Conservation (phyloP, 1,284 basidiomycete species). For the Cryptococcus sp. region DNA sequence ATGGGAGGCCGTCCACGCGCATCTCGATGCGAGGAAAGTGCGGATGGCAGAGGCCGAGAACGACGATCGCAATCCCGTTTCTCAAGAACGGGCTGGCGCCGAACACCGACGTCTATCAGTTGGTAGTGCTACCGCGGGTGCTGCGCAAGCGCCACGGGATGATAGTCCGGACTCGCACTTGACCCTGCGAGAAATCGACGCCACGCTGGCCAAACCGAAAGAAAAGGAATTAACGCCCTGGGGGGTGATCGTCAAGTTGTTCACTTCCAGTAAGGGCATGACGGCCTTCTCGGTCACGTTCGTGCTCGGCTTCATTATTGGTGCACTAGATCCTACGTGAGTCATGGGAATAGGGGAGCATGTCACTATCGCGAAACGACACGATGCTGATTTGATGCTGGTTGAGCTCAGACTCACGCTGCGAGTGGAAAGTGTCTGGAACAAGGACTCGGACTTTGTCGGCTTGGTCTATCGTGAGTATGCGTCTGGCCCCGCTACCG, state of each 20-base stretch:
- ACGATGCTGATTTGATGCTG: no score
- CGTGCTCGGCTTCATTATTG: conserved; percentile 60
- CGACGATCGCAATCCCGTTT: background rate
- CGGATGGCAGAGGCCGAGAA: background rate
- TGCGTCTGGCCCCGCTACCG: background rate
- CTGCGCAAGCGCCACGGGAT: background rate
- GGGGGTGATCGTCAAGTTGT: conserved; percentile 57
- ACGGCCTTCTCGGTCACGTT: conserved; percentile 61
- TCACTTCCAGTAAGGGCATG: conserved; percentile 62
- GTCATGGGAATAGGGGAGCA: conserved; percentile 14
- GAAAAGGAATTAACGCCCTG: conserved; percentile 44
- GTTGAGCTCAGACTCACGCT: conserved; percentile 61
- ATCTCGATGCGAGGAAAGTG: background rate
- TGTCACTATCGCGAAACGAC: no score
- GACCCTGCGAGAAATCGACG: background rate
- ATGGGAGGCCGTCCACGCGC: conserved; percentile 16
- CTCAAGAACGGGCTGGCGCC: background rate
- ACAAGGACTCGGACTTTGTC: conserved; percentile 63
- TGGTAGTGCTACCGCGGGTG: background rate
- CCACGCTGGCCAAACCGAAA: conserved; percentile 3
- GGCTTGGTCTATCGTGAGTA: conserved; percentile 64
- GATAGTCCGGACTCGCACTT: background rate
- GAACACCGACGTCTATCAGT: conserved; percentile 7
- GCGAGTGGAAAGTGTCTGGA: conserved; percentile 64
- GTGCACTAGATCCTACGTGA: conserved; percentile 41